Base-by-base conservation (phyloP, 192 early-diverging fungal species). In the Coemansia sp. region DNA sequence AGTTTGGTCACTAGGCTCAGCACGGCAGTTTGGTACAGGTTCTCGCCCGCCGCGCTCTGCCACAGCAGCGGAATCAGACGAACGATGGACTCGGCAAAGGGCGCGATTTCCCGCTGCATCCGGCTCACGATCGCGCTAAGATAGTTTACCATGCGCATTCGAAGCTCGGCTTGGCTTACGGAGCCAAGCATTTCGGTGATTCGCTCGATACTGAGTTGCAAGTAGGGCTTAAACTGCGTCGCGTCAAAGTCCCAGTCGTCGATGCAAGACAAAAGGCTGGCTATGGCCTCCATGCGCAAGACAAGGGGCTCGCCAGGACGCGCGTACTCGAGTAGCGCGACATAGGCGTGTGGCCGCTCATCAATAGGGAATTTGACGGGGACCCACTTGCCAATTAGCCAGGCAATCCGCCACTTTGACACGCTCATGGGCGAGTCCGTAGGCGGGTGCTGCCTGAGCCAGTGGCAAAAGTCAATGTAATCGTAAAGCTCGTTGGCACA, bases 191-290 rank as follows among this genome's bases (percentile, higher is more conserved):
- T 58, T 2, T 65, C 55, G 4, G 86, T 83, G n/a, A 94, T 75
- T 21, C 84, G 57, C 26, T 83, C 66, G 38, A 96, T 80, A 37
- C 86, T 76, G 8, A 66, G 80, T 35, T 88, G 87, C 40, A 94
- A 66, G 73, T 86, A 95, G 2, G 91, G 89, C 28, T 77, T 64
- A 64, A 95, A 95, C 26, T 78, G 75, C 0, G 75, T 73, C 7
- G 88, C 68, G 28, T 93, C 91, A 83, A 96, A 96, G 63, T 95
- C 93, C 92, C 92, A 94, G 67, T 96, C 94, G 61, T 94, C 94
- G 30, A 98, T 80, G 40, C 90, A 89, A 32, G 64, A 69, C 47
- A 84, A 67, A 4, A 96, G 72, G 38, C 88, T 88, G 6, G 87
- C 73, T 14, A 91, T 86, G 13, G 95, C 89, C 14, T 91, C 88